Evolutionary conservation across 257 asterid genomes (phyloP), one percentile per base, ranked within the genome.

Genomic region (Haberlea rhodopensis): DNA sequence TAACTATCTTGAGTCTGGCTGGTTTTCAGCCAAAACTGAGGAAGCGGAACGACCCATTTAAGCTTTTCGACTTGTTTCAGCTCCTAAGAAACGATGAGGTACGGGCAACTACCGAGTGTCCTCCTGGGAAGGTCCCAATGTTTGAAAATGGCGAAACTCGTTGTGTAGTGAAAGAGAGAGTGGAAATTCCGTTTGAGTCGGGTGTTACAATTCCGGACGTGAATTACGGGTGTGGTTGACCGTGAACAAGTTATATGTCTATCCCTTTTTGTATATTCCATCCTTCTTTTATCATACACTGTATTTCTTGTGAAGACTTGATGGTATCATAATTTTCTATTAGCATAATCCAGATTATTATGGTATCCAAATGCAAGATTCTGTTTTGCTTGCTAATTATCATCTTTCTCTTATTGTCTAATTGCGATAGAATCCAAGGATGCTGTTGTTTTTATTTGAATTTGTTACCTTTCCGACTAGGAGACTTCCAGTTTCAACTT

Each of bases 191-290:
- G 0, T 89, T 92, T 31, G 89, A 79, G 48, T 81, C 96, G 0
- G 83, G 60, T 65, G 87, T 86, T 65, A 83, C 77, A 40, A 53
- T 78, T 13, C 95, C 99, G 9, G 95, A 94, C 80, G 95, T 94
- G 71, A 86, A 82, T 23, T 90, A 84, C 63, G 99, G 99, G 5
- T 90, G 89, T 73, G 99, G 97, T 21, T 94, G 84, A 91, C 19
- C 9, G 27, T 4, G 49, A 55, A 65, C 68, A 62, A 25, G 54
- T 54, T 2, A 19, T 59, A 5, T 5, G 61, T 68, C 60, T n/a
- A 53, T n/a, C 1, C 8, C 18, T 45, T 59, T 61, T 49, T 79
- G 82, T 79, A 71, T 67, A 76, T 73, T 60, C 71, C 16, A 15
- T 2, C 55, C 56, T 60, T 60, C 63, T 55, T 57, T 60, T 43